These are phyloP conservation scores for Aspergillus versicolor DNA, from an alignment of 2,329 filamentous ascomycete species.

Conservation along the genomic window DNA sequence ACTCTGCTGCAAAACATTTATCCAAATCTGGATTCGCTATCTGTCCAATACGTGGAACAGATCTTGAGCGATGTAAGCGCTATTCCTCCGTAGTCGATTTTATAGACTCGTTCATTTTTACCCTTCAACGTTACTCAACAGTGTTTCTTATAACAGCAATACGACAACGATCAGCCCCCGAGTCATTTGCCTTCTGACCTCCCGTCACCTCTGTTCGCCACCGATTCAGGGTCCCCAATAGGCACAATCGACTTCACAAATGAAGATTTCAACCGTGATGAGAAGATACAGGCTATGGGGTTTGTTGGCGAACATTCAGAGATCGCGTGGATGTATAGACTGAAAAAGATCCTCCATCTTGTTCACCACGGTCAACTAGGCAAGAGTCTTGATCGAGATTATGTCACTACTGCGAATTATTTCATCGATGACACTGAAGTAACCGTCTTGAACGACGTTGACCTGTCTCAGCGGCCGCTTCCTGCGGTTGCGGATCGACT, in stretches of 20 bases:
- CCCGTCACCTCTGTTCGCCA: conserved; percentile 11
- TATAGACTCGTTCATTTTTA: not conserved
- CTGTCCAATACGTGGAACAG: conserved; percentile 35
- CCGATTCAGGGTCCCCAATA: conserved; percentile 28
- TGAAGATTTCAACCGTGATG: conserved; percentile 45
- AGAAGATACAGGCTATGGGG: conserved; percentile 38
- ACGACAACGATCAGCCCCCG: conserved; percentile 12
- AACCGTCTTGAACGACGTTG: conserved; percentile 33
- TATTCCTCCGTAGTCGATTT: conserved; percentile 1
- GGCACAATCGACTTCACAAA: conserved; percentile 41
- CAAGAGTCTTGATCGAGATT: conserved; percentile 20
- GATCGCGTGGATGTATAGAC: conserved; percentile 44
- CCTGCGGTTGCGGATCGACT: conserved; percentile 40
- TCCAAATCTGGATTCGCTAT: conserved; percentile 31
- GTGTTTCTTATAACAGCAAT: conserved; percentile 12
- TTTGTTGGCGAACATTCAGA: conserved; percentile 48
- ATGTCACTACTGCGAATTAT: conserved; percentile 36
- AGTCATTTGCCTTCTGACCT: conserved; percentile 14
- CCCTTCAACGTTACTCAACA: conserved; percentile 2
- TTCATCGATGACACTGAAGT: conserved; percentile 42
- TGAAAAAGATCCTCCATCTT: conserved; percentile 38
- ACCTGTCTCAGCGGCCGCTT: conserved; percentile 37
- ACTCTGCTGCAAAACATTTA: conserved; percentile 34
- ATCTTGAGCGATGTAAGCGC: conserved; percentile 34
- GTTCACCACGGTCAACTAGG: conserved; percentile 20